Evolutionary conservation across 352 stramenopile genomes (phyloP).

Genomic region (Globisporangium ultimum): DNA sequence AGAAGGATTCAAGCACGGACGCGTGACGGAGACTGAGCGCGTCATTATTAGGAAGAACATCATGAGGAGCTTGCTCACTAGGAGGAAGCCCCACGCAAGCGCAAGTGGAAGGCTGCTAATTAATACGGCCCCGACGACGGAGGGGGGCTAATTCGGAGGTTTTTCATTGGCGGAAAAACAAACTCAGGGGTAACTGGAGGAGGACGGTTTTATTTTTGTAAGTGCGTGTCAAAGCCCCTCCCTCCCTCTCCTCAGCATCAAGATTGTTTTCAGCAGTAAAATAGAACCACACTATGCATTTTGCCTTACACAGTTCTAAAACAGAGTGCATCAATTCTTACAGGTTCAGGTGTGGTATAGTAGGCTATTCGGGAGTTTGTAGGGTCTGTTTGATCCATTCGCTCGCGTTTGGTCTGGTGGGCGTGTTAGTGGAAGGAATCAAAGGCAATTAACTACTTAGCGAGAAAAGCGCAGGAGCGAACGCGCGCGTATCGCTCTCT

Average conservation of each 20-base stretch:
- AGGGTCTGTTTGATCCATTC: too few relatives aligned
- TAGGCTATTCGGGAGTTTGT: too few relatives aligned
- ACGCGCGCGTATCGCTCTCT: too few relatives aligned
- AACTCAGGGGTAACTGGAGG: not conserved
- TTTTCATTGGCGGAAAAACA: constrained; percentile 6
- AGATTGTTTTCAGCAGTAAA: too few relatives aligned
- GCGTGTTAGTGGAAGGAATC: too few relatives aligned
- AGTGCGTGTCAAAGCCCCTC: not conserved
- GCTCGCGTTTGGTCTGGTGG: too few relatives aligned
- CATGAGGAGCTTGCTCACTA: constrained; percentile 20
- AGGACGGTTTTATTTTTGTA: not conserved
- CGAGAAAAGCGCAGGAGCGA: too few relatives aligned
- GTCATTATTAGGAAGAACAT: constrained; percentile 7
- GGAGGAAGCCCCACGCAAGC: constrained; percentile 11
- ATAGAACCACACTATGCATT: too few relatives aligned
- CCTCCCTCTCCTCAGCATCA: too few relatives aligned
- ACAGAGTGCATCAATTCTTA: not conserved
- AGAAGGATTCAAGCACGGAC: not conserved
- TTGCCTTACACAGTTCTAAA: not conserved
- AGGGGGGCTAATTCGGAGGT: not conserved
- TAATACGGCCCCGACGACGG: constrained; percentile 5
- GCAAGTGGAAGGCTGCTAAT: constrained; percentile 4
- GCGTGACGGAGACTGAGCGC: not conserved
- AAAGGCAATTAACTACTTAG: too few relatives aligned
- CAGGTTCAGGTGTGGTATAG: constrained; percentile 2